Evolutionary conservation across 352 stramenopile species (phyloP).

Genomic region (Globisporangium ultimum): DNA sequence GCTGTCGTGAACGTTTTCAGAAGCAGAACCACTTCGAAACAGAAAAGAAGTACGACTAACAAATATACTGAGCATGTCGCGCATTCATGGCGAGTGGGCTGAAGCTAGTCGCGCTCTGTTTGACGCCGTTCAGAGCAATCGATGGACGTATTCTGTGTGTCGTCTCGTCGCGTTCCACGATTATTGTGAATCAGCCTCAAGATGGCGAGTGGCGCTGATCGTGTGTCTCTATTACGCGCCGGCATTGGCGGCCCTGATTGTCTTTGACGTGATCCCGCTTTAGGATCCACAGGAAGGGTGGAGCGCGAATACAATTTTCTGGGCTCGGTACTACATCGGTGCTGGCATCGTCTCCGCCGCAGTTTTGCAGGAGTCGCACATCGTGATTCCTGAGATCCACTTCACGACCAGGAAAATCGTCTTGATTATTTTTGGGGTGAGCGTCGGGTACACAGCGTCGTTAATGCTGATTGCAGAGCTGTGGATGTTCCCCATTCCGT

Average conservation of each 20-base stretch:
- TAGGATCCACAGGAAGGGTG: neutral
- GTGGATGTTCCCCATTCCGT: neutral
- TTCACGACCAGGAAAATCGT: neutral
- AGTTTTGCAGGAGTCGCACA: neutral
- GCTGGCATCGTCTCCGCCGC: neutral
- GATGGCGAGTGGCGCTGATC: neutral
- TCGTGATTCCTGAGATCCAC: neutral
- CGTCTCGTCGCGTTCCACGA: neutral
- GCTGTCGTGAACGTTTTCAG: too few species aligned
- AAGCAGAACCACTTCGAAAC: too few species aligned
- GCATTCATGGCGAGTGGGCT: too few species aligned
- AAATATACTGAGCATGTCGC: too few species aligned
- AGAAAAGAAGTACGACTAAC: too few species aligned
- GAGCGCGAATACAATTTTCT: neutral
- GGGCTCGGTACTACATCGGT: neutral
- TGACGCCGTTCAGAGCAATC: too few species aligned
- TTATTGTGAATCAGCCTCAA: neutral
- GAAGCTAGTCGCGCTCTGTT: too few species aligned
- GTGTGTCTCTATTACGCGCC: neutral
- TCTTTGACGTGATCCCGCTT: conserved; percentile 1
- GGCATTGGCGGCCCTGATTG: neutral
- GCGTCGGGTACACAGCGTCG: neutral
- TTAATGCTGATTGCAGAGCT: neutral
- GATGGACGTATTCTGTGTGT: neutral
- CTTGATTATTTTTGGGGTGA: neutral